phyloP scores from a whole-genome alignment of 192 early-diverging fungal species.

The Ambispora gerdemannii region DNA sequence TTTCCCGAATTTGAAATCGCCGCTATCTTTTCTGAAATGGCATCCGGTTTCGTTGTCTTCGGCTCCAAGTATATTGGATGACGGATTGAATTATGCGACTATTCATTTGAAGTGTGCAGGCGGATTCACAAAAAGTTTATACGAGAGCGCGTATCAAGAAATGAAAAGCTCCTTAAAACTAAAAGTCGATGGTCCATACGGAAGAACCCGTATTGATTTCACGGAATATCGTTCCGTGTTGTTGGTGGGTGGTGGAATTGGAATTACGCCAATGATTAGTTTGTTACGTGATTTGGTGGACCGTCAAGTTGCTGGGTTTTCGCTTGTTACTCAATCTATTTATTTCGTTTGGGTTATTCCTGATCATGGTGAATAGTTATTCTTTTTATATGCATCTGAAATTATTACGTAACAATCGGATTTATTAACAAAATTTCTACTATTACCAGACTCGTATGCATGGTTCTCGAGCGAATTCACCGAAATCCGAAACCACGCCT shows the following conservation, averaged over 20 bases:
- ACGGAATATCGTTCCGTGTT: constrained; percentile 33
- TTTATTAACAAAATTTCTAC: not conserved
- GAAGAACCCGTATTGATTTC: constrained; percentile 35
- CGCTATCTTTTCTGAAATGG: constrained; percentile 1
- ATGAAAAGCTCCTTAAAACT: not conserved
- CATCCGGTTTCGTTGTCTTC: constrained; percentile 28
- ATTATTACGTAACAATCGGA: not conserved
- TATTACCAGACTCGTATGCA: constrained; percentile 11
- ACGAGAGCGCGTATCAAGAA: constrained; percentile 4
- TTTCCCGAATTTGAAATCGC: constrained; percentile 19
- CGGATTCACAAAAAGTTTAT: constrained; percentile 31
- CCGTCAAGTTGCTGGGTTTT: constrained; percentile 29
- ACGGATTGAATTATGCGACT: not conserved
- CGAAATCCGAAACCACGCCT: not conserved
- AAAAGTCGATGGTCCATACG: constrained; percentile 46
- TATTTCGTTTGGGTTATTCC: constrained; percentile 45
- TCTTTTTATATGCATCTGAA: not conserved
- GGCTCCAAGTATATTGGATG: constrained; percentile 1
- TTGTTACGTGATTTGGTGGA: constrained; percentile 40
- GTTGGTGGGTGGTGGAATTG: constrained; percentile 38
- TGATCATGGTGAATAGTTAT: constrained; percentile 30
- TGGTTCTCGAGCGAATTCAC: constrained; percentile 17
- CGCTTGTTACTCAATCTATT: constrained; percentile 36
- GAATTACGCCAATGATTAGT: constrained; percentile 42
- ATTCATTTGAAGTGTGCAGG: constrained; percentile 42